phyloP scores from a whole-genome alignment of 108 stramenopile species.

The Skeletonema grethae region DNA sequence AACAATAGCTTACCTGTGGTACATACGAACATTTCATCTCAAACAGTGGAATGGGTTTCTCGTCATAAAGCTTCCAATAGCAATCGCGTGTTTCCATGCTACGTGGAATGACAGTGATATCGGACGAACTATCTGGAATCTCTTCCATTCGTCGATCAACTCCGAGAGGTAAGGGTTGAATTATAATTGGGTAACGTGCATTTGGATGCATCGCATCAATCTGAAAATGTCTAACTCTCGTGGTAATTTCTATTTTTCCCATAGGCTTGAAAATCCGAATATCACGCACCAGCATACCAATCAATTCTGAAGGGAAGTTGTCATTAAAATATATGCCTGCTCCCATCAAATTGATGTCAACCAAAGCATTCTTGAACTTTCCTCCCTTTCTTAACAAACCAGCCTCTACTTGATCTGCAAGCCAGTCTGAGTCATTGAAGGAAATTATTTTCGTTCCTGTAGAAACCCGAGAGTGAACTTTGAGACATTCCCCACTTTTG shows the following conservation, averaged over 20 bases:
- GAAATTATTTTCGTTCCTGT: constrained; percentile 48
- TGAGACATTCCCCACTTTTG: constrained; percentile 4
- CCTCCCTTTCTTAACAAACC: constrained; percentile 43
- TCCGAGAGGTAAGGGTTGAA: constrained; percentile 41
- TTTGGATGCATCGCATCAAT: constrained; percentile 40
- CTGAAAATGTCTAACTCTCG: constrained; percentile 42
- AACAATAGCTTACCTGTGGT: constrained; percentile 20
- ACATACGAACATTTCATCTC: constrained; percentile 43
- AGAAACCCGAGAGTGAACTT: constrained; percentile 38
- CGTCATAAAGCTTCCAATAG: constrained; percentile 38
- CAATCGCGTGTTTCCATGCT: constrained; percentile 29
- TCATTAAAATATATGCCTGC: constrained; percentile 35
- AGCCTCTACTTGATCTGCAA: constrained; percentile 31
- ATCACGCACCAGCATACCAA: constrained; percentile 39
- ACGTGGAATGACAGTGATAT: constrained; percentile 4
- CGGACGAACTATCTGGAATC: neutral
- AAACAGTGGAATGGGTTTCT: constrained; percentile 37
- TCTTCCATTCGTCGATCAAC: constrained; percentile 27
- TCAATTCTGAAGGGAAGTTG: constrained; percentile 41
- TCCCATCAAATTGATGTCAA: constrained; percentile 30
- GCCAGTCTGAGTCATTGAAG: constrained; percentile 39
- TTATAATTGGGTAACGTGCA: constrained; percentile 50
- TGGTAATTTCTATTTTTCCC: constrained; percentile 35
- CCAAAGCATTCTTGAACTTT: constrained; percentile 23
- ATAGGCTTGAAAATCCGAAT: constrained; percentile 30